A percentile compares a stretch with the other conserved stretches of the same genome.
Evolutionary conservation across 2,329 filamentous ascomycete species (phyloP).

Genomic region (Fusarium decemcellulare): DNA sequence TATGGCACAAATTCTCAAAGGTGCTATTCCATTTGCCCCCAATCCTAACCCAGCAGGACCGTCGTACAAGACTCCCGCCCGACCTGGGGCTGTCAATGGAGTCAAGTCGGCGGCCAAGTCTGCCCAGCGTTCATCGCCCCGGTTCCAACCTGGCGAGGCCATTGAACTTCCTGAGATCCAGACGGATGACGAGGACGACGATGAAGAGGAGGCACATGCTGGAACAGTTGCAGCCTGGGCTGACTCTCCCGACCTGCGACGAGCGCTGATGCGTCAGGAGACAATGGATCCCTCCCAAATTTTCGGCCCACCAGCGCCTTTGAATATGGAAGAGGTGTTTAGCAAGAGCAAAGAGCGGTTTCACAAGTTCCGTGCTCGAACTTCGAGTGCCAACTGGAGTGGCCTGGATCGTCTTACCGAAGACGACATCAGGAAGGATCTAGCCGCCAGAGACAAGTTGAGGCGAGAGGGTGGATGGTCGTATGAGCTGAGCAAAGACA

Average conservation of each 20-base stretch:
- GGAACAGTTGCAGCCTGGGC: slow-evolving; percentile 83
- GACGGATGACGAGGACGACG: slow-evolving; percentile 93
- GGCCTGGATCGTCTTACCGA: slow-evolving; percentile 86
- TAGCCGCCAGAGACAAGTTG: slow-evolving; percentile 83
- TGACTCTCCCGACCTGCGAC: slow-evolving; percentile 85
- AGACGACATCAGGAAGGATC: slow-evolving; percentile 86
- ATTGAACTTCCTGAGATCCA: slow-evolving; percentile 96
- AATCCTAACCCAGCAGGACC: slow-evolving; percentile 69
- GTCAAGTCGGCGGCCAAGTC: slow-evolving; percentile 73
- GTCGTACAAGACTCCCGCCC: slow-evolving; percentile 79
- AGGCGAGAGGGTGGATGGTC: slow-evolving; percentile 89
- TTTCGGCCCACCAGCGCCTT: slow-evolving; percentile 88
- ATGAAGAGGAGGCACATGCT: slow-evolving; percentile 72
- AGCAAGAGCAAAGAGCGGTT: slow-evolving; percentile 87
- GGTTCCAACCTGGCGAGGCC: slow-evolving; percentile 89
- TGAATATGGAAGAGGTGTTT: slow-evolving; percentile 98
- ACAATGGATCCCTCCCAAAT: slow-evolving; percentile 86
- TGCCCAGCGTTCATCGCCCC: slow-evolving; percentile 79
- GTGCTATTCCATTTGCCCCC: slow-evolving; percentile 90
- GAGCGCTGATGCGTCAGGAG: slow-evolving; percentile 85
- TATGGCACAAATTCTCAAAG: slow-evolving; percentile 89
- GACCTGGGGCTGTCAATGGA: slow-evolving; percentile 59
- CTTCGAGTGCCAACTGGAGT: slow-evolving; percentile 95
- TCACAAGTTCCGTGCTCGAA: slow-evolving; percentile 90
- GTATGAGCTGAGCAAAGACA: slow-evolving; percentile 71